Percentiles rank a stretch among this genome's conserved stretches.
Conservation (phyloP, 2,329 filamentous ascomycete species). For the Fusarium miscanthi region DNA sequence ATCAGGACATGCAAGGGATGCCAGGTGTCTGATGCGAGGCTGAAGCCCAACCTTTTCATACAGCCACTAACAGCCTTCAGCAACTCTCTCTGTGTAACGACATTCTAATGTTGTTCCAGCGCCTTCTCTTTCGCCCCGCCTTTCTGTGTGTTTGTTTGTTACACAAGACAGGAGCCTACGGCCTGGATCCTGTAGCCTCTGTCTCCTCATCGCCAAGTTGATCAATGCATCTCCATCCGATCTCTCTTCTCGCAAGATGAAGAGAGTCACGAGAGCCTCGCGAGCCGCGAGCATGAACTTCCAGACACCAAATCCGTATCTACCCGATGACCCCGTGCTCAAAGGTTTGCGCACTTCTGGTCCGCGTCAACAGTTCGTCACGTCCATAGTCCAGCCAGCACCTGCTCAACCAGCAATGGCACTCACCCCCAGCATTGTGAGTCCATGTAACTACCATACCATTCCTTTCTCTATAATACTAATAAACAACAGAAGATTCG, state of each 20-base stretch:
- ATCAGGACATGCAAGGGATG: background rate
- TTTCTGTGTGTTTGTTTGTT: background rate
- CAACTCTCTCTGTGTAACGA: background rate
- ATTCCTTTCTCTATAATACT: accelerated
- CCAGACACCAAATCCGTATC: background rate
- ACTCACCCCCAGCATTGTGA: background rate
- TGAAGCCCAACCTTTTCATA: background rate
- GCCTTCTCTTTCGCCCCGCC: background rate
- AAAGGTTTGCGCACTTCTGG: background rate
- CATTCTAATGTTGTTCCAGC: background rate
- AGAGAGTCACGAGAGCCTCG: background rate
- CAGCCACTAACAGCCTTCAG: background rate
- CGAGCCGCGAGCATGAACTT: background rate
- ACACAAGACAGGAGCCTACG: background rate
- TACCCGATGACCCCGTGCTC: background rate
- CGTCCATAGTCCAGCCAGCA: background rate
- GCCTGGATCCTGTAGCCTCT: background rate
- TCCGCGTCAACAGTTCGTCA: background rate
- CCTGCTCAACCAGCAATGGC: background rate
- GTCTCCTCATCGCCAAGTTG: background rate
- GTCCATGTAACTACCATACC: background rate
- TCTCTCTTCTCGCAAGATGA: background rate
- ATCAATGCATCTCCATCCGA: background rate
- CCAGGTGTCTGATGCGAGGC: accelerated
- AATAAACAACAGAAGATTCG: background rate